Percentiles rank a stretch among this genome's conserved stretches.
phyloP scores from a whole-genome alignment of 352 stramenopile genomes.

The Phytophthora melonis region DNA sequence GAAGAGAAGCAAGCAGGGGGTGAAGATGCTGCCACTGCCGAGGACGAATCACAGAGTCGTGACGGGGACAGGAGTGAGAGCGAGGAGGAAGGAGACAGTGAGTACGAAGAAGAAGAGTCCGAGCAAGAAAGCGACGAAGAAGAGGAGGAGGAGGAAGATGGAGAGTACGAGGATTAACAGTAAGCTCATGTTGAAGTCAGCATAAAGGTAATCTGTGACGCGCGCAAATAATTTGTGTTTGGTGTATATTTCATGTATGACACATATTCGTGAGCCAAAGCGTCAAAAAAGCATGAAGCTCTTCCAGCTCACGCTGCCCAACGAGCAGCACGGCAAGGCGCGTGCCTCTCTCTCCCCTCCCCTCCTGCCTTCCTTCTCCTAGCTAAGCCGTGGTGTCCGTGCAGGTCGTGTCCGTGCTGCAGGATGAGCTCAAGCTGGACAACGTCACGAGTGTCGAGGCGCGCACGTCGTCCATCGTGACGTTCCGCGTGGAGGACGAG shows the following conservation, averaged over 20 bases:
- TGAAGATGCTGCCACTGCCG: conserved; percentile 8
- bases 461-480: conserved; percentile 88
- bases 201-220: conserved; percentile 7
- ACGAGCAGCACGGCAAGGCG: conserved; percentile 84
- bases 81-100: conserved; percentile 33
- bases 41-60: conserved; percentile 11
- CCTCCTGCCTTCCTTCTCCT: background rate
- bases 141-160: conserved; percentile 8
- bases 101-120: conserved; percentile 14
- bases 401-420: conserved; percentile 78
- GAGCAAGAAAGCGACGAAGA: conserved; percentile 22
- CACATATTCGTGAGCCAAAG: background rate
- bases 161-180: background rate
- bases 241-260: conserved; percentile 1
- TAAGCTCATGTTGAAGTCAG: conserved; percentile 5
- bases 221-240: conserved; percentile 17
- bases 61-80: conserved; percentile 28
- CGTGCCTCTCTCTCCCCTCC: background rate
- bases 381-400: too few relatives aligned
- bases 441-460: conserved; percentile 89
- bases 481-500: conserved; percentile 85
- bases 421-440: conserved; percentile 86
- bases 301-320: conserved; percentile 89
- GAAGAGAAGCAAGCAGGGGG: conserved; percentile 22
- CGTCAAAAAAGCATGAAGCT: conserved; percentile 73